Percentiles rank a stretch among this genome's conserved stretches.
These are phyloP conservation scores for Aspergillus tanneri DNA, from an alignment of 2,329 filamentous ascomycete species.

Conservation along the genomic window DNA sequence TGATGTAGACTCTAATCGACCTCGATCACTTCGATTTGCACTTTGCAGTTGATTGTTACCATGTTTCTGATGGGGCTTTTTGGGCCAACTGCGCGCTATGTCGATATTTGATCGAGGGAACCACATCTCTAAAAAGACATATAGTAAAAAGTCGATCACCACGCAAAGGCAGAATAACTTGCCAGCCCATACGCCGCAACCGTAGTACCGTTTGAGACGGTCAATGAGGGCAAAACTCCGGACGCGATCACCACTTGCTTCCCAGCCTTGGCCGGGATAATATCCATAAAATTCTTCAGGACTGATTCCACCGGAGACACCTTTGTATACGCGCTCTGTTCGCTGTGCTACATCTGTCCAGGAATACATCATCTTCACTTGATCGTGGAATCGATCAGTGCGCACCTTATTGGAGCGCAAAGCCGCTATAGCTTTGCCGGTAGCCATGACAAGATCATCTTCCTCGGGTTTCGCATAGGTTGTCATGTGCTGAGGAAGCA, in stretches of 20 bases:
- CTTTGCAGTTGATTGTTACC: conserved; percentile 6
- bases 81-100: conserved; percentile 86
- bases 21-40: neutral
- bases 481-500: conserved; percentile 94
- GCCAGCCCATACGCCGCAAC: conserved; percentile 96
- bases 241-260: conserved; percentile 68
- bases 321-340: conserved; percentile 92
- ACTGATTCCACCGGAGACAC: conserved; percentile 80
- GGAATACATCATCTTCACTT: conserved; percentile 98
- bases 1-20: conserved; percentile 7
- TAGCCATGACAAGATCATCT: conserved; percentile 87
- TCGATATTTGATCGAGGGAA: conserved; percentile 85
- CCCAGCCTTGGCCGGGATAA: conserved; percentile 67
- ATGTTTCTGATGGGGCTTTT: conserved; percentile 54
- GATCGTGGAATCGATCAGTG: conserved; percentile 92
- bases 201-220: conserved; percentile 91
- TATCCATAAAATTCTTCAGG: conserved; percentile 88
- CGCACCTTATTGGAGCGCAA: conserved; percentile 82
- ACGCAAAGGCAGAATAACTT: conserved; percentile 96
- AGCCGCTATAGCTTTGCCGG: conserved; percentile 81
- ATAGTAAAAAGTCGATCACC: conserved; percentile 89
- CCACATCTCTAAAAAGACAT: conserved; percentile 81
- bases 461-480: conserved; percentile 96
- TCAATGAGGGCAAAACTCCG: conserved; percentile 93
- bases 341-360: conserved; percentile 94